Evolutionary conservation across 139 green algal species (phyloP), one percentile per base, ranked within the genome.

Genomic region (Coelastrella sp.): DNA sequence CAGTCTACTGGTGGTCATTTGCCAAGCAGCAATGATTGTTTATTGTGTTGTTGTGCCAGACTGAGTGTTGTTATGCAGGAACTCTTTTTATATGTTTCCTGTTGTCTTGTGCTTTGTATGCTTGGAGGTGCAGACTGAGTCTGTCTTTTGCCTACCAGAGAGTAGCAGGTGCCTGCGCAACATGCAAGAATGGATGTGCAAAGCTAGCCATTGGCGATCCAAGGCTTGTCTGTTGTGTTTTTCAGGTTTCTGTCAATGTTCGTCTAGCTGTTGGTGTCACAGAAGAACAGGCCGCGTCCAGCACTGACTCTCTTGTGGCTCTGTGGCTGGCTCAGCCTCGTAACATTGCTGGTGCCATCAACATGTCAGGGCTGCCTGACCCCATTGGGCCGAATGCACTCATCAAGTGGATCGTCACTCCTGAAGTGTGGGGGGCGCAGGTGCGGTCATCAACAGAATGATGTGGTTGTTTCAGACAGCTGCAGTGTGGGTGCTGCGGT

Each of bases 211-310:
- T 32, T 67, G 23, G 7, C 7, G 25, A 67, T 32, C 21, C 19
- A 34, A 6, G 25, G 13, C 59, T 67, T 74, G 66, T 74, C 34
- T 50, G 35, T 27, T 74, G 66, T 27, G 21, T 13, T 27, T 50
- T 27, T 8, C 45, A 80, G 72, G 72, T 80, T n/a, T 66, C 45
- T 27, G 15, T 80, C 11, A 41, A 9, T 25, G 30, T 80, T 3
- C 72, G 72, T n/a, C 45, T 80, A 45, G 72, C 72, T 35, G 45
- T 80, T 27, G 72, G 45, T 21, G 59, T 80, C 25, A 80, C 45
- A 11, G 7, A 40, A n/a, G 8, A 27, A 7, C 72, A 80, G 72
- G 72, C 72, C 43, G 72, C 30, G 23, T 35, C 53, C 34, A 60
- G 38, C 53, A 69, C 53, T n/a, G 75, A 82, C 35, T 34, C 23